Conservation (phyloP, 768 basidiomycete species). For the Mycena alexandri region DNA sequence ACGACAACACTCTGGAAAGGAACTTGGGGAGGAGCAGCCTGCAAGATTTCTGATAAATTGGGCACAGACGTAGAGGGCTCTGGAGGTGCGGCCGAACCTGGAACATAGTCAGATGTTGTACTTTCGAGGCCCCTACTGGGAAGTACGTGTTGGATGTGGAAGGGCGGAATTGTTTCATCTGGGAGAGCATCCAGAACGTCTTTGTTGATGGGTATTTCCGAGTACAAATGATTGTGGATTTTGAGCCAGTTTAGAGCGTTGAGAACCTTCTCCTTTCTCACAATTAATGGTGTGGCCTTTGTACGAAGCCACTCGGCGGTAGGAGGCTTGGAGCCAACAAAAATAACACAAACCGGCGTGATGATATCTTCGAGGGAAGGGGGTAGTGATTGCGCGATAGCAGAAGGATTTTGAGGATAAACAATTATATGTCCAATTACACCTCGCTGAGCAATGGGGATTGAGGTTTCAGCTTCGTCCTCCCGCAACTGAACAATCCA, state of each 20-base stretch:
- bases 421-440: too few species aligned
- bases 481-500: constrained; percentile 1
- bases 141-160: not conserved
- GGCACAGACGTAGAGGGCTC: too few species aligned
- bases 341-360: constrained; percentile 33
- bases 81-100: not conserved
- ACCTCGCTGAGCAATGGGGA: too few species aligned
- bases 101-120: too few species aligned
- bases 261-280: constrained; percentile 3
- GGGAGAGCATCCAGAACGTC: too few species aligned
- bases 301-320: constrained; percentile 21
- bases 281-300: constrained; percentile 24
- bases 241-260: not conserved
- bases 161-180: too few species aligned
- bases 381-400: constrained; percentile 15
- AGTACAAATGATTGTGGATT: not conserved
- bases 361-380: constrained; percentile 33
- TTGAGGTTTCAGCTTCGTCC: not conserved
- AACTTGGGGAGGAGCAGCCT: too few species aligned
- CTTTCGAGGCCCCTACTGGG: not conserved
- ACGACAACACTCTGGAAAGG: too few species aligned
- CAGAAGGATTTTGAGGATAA: too few species aligned
- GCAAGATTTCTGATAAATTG: too few species aligned
- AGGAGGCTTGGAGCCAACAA: constrained; percentile 27
- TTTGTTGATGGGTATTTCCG: not conserved